Conservation (phyloP, 345 rosid genomes). For the Pelargonium nanum region DNA sequence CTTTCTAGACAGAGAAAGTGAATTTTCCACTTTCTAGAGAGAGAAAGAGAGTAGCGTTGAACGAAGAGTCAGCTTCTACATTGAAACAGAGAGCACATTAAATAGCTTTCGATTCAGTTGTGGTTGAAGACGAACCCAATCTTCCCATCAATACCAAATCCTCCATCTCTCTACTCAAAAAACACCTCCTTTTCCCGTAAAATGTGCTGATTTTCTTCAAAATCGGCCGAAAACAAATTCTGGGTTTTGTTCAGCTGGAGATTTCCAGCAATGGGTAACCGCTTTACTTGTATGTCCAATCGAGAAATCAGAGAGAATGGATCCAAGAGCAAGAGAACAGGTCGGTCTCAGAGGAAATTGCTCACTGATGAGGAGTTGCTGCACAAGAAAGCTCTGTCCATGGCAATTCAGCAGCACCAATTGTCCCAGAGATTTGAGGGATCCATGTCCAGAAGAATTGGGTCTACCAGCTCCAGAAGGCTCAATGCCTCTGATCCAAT, state of each 20-base stretch:
- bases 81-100: too few relatives aligned
- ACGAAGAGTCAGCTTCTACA: too few relatives aligned
- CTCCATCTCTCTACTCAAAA: too few relatives aligned
- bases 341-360: constrained; percentile 76
- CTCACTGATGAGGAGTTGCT: constrained; percentile 77
- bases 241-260: not conserved
- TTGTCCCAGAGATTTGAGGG: constrained; percentile 87
- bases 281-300: constrained; percentile 59
- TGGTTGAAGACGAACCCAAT: too few relatives aligned
- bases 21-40: too few relatives aligned
- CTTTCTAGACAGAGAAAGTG: too few relatives aligned
- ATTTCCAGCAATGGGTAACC: constrained; percentile 61
- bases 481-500: constrained; percentile 54
- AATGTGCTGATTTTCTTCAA: too few relatives aligned
- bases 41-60: too few relatives aligned
- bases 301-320: constrained; percentile 44
- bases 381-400: constrained; percentile 85
- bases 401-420: constrained; percentile 66
- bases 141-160: too few relatives aligned
- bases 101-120: too few relatives aligned
- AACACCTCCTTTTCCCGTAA: not conserved
- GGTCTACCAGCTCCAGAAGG: constrained; percentile 72
- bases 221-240: not conserved
- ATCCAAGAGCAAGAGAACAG: constrained; percentile 67
- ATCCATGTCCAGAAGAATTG: constrained; percentile 88